A percentile compares a stretch with the other conserved stretches of the same genome.
These are phyloP conservation scores for Diutina sp. DNA, from an alignment of 1,139 yeast genomes.

Conservation along the genomic window DNA sequence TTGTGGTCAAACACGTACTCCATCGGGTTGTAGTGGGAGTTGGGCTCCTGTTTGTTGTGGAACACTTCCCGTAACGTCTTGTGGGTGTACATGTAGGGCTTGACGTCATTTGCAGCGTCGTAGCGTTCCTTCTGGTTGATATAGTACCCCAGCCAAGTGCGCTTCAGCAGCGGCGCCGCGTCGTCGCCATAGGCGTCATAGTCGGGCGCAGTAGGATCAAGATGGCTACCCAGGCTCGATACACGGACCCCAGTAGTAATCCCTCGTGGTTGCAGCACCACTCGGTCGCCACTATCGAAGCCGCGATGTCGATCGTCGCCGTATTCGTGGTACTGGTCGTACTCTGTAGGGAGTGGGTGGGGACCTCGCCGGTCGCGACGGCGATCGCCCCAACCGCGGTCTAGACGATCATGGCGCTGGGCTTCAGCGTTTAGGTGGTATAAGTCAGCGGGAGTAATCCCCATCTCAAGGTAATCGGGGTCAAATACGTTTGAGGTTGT, in stretches of 20 bases:
- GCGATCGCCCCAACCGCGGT: neutral
- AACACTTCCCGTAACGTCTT: slow-evolving; percentile 30
- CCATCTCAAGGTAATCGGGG: slow-evolving; percentile 5
- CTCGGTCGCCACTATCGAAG: neutral
- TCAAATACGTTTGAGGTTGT: neutral
- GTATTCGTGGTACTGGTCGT: neutral
- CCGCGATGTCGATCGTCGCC: no score
- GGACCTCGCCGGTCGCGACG: neutral
- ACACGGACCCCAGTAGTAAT: neutral
- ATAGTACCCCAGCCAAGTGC: slow-evolving; percentile 16
- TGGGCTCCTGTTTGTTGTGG: slow-evolving; percentile 14
- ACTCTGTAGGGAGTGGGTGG: slow-evolving; percentile 2
- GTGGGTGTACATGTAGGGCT: slow-evolving; percentile 28
- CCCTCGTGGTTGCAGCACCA: neutral
- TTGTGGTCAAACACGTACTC: slow-evolving; percentile 25
- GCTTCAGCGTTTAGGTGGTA: slow-evolving; percentile 3
- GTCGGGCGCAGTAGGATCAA: neutral
- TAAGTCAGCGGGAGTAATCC: slow-evolving; percentile 7
- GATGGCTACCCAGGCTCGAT: neutral
- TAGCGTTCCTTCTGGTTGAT: slow-evolving; percentile 23
- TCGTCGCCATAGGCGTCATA: neutral
- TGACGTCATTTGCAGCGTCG: slow-evolving; percentile 18
- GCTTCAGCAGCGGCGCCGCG: neutral
- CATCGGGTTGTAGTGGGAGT: slow-evolving; percentile 27
- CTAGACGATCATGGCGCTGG: neutral